Percentiles rank a stretch among this genome's conserved stretches.
Evolutionary conservation across 345 rosid genomes (phyloP).

Genomic region (Pistacia atlantica): DNA sequence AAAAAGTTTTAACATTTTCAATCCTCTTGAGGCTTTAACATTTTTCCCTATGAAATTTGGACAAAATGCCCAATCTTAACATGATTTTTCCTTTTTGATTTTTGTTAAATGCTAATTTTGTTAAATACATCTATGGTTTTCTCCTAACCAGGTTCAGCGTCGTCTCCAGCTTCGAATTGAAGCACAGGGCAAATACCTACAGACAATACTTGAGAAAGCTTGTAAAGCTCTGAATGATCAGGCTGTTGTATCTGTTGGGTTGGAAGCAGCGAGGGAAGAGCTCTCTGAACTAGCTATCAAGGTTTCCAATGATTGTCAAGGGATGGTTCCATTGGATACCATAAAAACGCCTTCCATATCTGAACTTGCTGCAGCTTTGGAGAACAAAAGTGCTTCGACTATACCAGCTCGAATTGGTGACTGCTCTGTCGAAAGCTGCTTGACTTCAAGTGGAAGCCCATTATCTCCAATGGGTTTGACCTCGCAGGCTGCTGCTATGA

Average conservation of each 20-base stretch:
- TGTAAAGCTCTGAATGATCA: constrained; percentile 81
- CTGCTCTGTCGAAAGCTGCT: constrained; percentile 73
- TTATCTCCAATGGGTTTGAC: constrained; percentile 50
- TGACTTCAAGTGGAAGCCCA: constrained; percentile 66
- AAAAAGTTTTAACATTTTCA: not conserved
- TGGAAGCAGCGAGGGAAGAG: constrained; percentile 83
- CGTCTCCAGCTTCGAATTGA: constrained; percentile 85
- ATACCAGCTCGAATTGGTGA: constrained; percentile 53
- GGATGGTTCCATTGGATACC: constrained; percentile 48
- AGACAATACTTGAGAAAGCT: constrained; percentile 88
- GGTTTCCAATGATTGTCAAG: constrained; percentile 61
- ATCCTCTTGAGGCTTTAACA: not conserved
- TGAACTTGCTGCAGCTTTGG: constrained; percentile 67
- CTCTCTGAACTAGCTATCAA: constrained; percentile 84
- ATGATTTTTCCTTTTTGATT: not conserved
- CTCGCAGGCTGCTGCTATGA: constrained; percentile 47
- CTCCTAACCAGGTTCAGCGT: constrained; percentile 70
- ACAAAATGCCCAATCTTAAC: not conserved
- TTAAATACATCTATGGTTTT: constrained; percentile 11
- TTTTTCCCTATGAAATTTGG: not conserved
- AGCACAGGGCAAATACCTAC: constrained; percentile 88
- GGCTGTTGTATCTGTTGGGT: constrained; percentile 63
- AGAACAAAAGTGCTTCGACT: constrained; percentile 43
- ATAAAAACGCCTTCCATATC: constrained; percentile 52
- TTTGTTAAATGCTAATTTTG: not conserved